Base-by-base conservation (phyloP, 2,329 filamentous ascomycete species). In the Lasiodiplodia hormozganensis region DNA sequence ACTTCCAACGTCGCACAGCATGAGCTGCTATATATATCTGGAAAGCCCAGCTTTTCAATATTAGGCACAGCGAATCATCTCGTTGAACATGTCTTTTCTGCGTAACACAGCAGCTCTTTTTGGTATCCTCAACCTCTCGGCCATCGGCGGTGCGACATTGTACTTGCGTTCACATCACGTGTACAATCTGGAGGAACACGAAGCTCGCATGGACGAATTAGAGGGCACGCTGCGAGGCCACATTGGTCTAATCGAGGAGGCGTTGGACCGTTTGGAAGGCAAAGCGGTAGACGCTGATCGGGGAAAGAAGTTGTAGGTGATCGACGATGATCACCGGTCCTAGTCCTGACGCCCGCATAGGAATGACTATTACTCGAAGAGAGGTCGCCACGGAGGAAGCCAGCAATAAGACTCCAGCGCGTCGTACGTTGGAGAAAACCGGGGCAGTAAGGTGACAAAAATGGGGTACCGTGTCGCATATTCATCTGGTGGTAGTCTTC, bases 181-280 rank as follows among this genome's bases (percentile, higher is more conserved):
- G 34, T 80, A 81, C 74, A 83, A 82, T 67, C 76, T 82, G 4
- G 79, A 83, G 74, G 82, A 85, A 70, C 79, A 83, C 71, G 83
- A 85, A 74, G 82, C 83, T 3, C 79, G 82, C 11, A 77, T 83
- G 71, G 82, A 84, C 64, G 82, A 84, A 67, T 76, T 85, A 2
- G 82, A 85, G 71, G 82, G 83, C 7, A 85, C 82, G 16, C 69
- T 84, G 43, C 71, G 82, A 68, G 82, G 82, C 2, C 82, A 84
- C 68, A 83, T 84, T 69, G 82, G 82, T 1, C 62, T 84, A 21
- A 84, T 84, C 52, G 82, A 85, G 70, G 82, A 84, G 43, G 75
- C 79, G 6, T 70, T 84, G 25, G 81, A 84, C 69, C 72, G 81
- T 5, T 71, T 84, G n/a, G 82, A 85, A 70, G 78, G 79, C 28